Percentiles rank a stretch among this genome's conserved stretches.
phyloP scores from a whole-genome alignment of 352 stramenopile species.

The Phytophthora rubi region DNA sequence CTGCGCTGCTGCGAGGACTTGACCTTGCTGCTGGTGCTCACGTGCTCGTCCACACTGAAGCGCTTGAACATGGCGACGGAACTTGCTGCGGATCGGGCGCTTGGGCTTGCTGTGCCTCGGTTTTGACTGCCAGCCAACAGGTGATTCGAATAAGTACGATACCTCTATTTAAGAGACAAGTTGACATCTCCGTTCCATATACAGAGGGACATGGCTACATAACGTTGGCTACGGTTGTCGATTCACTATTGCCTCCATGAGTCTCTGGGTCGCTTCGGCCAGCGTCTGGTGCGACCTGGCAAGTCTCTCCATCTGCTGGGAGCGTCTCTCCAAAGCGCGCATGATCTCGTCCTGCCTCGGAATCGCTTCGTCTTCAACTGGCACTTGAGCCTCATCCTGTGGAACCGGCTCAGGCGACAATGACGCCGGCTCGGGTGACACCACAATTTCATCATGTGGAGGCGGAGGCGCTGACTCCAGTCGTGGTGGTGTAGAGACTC shows the following conservation, averaged over 20 bases:
- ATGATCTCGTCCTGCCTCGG: conserved; percentile 33
- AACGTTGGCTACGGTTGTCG: background rate
- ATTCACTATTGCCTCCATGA: conserved; percentile 31
- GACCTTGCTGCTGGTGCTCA: conserved; percentile 96
- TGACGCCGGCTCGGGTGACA: background rate
- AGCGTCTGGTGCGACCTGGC: conserved; percentile 32
- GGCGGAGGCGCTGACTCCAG: background rate
- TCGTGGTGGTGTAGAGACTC: no score
- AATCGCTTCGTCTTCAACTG: conserved; percentile 19
- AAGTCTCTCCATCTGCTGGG: conserved; percentile 31
- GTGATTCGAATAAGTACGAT: background rate
- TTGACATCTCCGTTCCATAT: background rate
- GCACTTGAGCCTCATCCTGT: conserved; percentile 5
- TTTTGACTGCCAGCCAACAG: conserved; percentile 4
- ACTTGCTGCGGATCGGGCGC: background rate
- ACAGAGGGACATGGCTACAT: conserved; percentile 4
- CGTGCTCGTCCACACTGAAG: conserved; percentile 94
- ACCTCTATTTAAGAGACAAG: background rate
- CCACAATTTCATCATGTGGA: background rate
- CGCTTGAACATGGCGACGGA: conserved; percentile 92
- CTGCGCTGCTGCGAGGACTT: conserved; percentile 97
- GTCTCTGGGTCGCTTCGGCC: conserved; percentile 29
- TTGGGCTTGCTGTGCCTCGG: background rate
- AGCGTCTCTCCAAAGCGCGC: conserved; percentile 33
- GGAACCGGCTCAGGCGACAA: conserved; percentile 1